These are phyloP conservation scores for Didymella pomorum DNA, from an alignment of 2,329 filamentous ascomycete genomes.

Conservation along the genomic window DNA sequence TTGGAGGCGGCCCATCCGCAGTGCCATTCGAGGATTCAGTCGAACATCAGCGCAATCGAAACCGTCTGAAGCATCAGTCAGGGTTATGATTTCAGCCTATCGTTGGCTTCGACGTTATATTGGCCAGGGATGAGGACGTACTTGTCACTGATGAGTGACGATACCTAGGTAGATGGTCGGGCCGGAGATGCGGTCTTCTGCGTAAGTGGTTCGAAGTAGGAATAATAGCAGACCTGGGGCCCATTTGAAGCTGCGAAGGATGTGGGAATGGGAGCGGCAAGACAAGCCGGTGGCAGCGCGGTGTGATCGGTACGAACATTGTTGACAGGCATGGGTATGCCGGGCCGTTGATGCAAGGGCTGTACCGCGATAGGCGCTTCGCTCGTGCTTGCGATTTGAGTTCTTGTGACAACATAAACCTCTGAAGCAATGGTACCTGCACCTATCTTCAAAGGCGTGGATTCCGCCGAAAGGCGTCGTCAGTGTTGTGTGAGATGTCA, in stretches of 20 bases:
- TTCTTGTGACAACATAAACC: not conserved
- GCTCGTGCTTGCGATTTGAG: not conserved
- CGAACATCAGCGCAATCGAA: not conserved
- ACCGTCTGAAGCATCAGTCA: not conserved
- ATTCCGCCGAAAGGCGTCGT: not conserved
- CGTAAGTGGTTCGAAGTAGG: not conserved
- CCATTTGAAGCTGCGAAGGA: not conserved
- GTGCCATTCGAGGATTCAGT: not conserved
- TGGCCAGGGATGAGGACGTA: not conserved
- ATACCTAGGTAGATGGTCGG: not conserved
- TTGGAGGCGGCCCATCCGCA: not conserved
- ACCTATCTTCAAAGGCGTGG: not conserved
- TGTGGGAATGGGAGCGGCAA: not conserved
- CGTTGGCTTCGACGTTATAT: not conserved
- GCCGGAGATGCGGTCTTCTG: not conserved
- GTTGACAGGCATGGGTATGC: slow-evolving; percentile 8
- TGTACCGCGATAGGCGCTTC: slow-evolving; percentile 9
- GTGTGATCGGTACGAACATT: slow-evolving; percentile 2
- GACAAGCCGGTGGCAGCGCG: slow-evolving; percentile 2
- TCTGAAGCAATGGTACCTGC: not conserved
- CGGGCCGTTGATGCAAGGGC: slow-evolving; percentile 5
- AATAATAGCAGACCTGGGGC: not conserved
- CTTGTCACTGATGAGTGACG: slow-evolving; percentile 8
- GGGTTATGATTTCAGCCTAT: not conserved
- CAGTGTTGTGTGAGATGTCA: not conserved